phyloP scores from a whole-genome alignment of 176 grass and related monocot species.

The Alopecurus myosuroides region DNA sequence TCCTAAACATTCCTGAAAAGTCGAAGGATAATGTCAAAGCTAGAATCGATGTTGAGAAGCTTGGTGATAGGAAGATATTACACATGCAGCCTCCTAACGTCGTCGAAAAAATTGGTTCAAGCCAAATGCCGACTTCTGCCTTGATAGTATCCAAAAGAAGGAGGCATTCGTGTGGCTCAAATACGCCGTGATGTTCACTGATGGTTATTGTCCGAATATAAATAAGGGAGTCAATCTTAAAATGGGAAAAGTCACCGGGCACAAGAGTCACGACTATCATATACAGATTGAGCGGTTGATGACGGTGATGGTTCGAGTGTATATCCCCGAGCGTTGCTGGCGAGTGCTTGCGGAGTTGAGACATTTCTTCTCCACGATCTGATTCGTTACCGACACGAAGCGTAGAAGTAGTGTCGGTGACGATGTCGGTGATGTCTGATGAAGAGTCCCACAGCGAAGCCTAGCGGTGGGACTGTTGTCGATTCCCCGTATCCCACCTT shows the following conservation, averaged over 20 bases:
- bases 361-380: no score
- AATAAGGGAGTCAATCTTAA: neutral
- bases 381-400: no score
- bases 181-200: neutral
- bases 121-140: no score
- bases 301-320: no score
- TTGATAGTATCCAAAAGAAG: no score
- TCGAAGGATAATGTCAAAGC: neutral
- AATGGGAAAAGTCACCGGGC: neutral
- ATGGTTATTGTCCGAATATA: neutral
- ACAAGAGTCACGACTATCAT: slow-evolving; percentile 3
- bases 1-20: neutral
- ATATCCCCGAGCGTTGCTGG: neutral
- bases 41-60: no score
- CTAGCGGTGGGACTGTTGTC: no score
- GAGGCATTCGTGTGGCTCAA: neutral
- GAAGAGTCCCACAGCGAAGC: no score
- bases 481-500: no score
- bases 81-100: neutral
- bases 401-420: no score
- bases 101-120: no score
- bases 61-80: neutral
- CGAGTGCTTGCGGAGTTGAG: neutral
- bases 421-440: no score
- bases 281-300: neutral